Conservation (phyloP, 1,139 yeast genomes). For the Sugiyamaella sp. region DNA sequence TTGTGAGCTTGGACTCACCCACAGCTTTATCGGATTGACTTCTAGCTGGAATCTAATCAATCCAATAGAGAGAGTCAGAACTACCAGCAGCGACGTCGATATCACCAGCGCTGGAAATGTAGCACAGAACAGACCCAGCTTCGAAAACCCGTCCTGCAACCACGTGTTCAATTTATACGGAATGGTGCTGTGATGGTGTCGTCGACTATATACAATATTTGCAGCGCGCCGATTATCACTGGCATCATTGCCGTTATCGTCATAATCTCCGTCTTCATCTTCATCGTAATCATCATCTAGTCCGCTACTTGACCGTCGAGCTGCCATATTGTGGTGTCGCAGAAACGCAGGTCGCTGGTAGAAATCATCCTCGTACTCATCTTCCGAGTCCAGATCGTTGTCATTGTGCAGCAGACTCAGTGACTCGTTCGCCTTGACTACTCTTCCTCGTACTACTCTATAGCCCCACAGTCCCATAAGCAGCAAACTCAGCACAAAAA, state of each 20-base stretch:
- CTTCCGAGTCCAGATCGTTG: constrained; percentile 33
- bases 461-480: constrained; percentile 8
- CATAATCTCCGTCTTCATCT: not conserved
- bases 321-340: constrained; percentile 16
- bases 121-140: constrained; percentile 49
- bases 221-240: not conserved
- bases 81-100: constrained; percentile 48
- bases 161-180: constrained; percentile 50
- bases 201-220: not conserved
- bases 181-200: constrained; percentile 27
- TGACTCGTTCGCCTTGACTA: constrained; percentile 12
- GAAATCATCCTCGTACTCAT: constrained; percentile 36
- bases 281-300: not conserved
- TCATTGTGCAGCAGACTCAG: constrained; percentile 29
- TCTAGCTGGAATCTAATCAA: constrained; percentile 61
- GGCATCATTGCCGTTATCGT: not conserved
- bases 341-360: constrained; percentile 30
- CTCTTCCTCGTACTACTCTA: constrained; percentile 5
- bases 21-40: constrained; percentile 74
- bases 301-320: constrained; percentile 9
- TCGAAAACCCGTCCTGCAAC: constrained; percentile 51
- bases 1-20: constrained; percentile 86
- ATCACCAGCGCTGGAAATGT: constrained; percentile 60
- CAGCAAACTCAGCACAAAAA: constrained; percentile 2
- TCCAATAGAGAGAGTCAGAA: constrained; percentile 57